Percentiles rank a stretch among this genome's conserved stretches.
These are phyloP conservation scores for Panaeolus cyanescens DNA, from an alignment of 768 basidiomycete genomes.

Conservation along the genomic window DNA sequence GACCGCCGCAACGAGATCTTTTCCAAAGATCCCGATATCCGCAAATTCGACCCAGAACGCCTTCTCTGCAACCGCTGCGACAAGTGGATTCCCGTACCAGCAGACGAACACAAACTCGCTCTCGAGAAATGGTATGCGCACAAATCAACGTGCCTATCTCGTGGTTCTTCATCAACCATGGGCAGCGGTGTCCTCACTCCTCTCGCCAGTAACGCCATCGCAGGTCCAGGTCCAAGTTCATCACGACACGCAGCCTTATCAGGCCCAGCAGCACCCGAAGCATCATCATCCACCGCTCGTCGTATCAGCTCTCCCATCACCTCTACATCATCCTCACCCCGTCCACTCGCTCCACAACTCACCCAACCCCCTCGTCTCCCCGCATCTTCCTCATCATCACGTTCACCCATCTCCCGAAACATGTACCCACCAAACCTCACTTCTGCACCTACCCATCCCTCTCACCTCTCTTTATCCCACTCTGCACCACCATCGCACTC, in stretches of 20 bases:
- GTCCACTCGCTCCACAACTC: neutral
- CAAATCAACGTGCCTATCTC: conserved; percentile 51
- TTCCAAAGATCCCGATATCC: conserved; percentile 66
- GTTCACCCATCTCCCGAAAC: neutral
- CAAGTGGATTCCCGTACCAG: conserved; percentile 60
- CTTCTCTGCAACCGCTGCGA: conserved; percentile 72
- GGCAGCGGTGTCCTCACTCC: conserved; percentile 4
- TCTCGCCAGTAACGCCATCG: conserved; percentile 11
- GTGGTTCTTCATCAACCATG: neutral
- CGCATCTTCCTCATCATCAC: neutral
- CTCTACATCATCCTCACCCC: neutral
- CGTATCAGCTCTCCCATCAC: neutral
- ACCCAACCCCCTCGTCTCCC: neutral
- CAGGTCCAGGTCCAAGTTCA: neutral
- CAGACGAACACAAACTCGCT: conserved; percentile 61
- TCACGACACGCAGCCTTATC: neutral
- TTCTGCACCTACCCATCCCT: conserved; percentile 3
- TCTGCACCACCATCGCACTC: neutral
- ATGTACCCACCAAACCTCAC: conserved; percentile 5
- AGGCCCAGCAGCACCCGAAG: neutral
- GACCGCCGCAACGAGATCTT: conserved; percentile 63
- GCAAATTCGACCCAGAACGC: conserved; percentile 75
- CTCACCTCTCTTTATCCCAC: neutral
- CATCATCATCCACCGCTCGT: neutral
- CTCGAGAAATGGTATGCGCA: conserved; percentile 70